Evolutionary conservation across 73 alveolate species (phyloP).

Genomic region (Durusdinium trenchii): DNA sequence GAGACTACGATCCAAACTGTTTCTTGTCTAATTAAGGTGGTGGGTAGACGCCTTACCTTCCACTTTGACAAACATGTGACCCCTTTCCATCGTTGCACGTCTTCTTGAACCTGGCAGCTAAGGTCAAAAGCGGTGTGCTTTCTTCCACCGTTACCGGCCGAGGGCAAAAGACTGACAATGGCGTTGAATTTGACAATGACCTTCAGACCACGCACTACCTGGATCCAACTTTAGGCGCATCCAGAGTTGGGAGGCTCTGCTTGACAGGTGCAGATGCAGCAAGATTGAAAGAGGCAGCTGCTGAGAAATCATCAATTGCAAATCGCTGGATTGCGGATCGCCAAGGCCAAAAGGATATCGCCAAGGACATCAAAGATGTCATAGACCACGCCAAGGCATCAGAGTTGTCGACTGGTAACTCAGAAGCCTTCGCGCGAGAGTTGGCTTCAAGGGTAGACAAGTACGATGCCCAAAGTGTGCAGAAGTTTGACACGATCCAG

Average conservation of each 20-base stretch:
- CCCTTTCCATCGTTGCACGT: too few relatives aligned
- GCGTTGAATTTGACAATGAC: neutral
- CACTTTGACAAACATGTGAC: too few relatives aligned
- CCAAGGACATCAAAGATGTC: conserved; percentile 15
- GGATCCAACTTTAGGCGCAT: too few relatives aligned
- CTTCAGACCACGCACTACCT: neutral
- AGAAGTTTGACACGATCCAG: neutral
- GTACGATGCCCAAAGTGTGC: neutral
- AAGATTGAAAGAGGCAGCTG: conserved; percentile 1
- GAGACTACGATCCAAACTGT: neutral
- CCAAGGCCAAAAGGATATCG: neutral
- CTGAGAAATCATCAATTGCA: neutral
- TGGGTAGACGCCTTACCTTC: too few relatives aligned
- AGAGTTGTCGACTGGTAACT: neutral
- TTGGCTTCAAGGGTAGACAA: neutral
- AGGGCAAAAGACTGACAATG: neutral
- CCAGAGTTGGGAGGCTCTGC: neutral
- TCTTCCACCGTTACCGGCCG: neutral
- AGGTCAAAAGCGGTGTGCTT: neutral
- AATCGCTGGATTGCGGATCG: neutral
- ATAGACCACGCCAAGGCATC: neutral
- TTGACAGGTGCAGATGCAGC: conserved; percentile 21
- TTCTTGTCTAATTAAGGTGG: neutral
- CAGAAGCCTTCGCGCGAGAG: neutral
- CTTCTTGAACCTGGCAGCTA: too few relatives aligned